Conservation (phyloP, 1,284 basidiomycete species). For the Pisolithus thermaeus region DNA sequence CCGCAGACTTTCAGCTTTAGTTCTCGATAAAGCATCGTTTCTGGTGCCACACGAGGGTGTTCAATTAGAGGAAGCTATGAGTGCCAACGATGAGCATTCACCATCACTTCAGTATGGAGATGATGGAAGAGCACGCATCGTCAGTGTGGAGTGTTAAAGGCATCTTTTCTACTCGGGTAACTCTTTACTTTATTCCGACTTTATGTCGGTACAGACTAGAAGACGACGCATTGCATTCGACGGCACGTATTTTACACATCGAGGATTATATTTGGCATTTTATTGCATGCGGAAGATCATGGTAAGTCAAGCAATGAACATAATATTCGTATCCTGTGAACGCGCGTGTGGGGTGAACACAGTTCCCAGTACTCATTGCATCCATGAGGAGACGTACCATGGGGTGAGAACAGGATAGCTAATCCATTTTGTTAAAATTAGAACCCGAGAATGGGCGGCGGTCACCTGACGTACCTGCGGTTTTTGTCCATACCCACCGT, state of each 20-base stretch:
- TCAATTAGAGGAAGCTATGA: neutral
- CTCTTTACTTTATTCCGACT: neutral
- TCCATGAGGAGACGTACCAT: slow-evolving; percentile 48
- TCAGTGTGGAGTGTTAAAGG: slow-evolving; percentile 29
- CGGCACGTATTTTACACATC: neutral
- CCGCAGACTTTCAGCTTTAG: slow-evolving; percentile 48
- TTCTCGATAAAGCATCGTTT: slow-evolving; percentile 37
- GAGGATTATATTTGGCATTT: neutral
- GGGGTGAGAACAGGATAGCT: slow-evolving; percentile 74
- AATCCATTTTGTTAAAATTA: slow-evolving; percentile 7
- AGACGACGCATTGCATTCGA: neutral
- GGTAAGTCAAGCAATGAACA: slow-evolving; percentile 22
- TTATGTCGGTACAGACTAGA: neutral
- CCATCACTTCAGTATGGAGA: slow-evolving; percentile 24
- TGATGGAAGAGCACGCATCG: slow-evolving; percentile 28
- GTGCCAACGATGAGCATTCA: slow-evolving; percentile 1
- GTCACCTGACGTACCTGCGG: slow-evolving; percentile 50
- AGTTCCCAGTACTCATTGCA: neutral
- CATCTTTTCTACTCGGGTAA: slow-evolving; percentile 1
- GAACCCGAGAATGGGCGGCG: too few relatives aligned
- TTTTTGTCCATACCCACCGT: slow-evolving; percentile 75
- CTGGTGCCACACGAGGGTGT: neutral
- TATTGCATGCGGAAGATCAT: neutral
- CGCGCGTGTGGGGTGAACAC: neutral
- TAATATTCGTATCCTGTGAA: slow-evolving; percentile 24